These are phyloP conservation scores for Saturnispora ahearnii DNA, from an alignment of 805 yeast species.

Conservation along the genomic window DNA sequence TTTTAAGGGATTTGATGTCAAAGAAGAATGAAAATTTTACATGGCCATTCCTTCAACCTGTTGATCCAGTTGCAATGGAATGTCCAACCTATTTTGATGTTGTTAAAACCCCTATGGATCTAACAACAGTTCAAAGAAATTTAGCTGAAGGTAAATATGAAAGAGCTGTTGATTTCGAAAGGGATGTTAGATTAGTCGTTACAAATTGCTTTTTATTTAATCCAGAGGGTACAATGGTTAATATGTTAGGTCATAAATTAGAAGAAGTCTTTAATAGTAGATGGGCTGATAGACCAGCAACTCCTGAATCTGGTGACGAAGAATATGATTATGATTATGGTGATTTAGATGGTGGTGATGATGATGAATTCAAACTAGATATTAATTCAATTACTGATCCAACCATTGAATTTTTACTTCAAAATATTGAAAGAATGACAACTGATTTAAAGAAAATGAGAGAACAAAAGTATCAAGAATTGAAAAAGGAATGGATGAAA, in stretches of 20 bases:
- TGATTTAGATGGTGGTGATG: conserved; percentile 27
- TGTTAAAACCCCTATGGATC: conserved; percentile 91
- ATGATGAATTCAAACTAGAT: conserved; percentile 49
- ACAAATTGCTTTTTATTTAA: conserved; percentile 85
- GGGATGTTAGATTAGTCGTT: conserved; percentile 76
- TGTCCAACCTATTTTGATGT: conserved; percentile 85
- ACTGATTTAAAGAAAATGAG: conserved; percentile 76
- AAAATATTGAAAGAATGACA: conserved; percentile 78
- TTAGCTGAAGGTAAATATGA: conserved; percentile 81
- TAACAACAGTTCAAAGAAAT: conserved; percentile 74
- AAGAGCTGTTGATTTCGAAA: conserved; percentile 78
- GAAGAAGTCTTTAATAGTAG: conserved; percentile 79
- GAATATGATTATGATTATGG: conserved; percentile 31
- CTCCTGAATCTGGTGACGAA: conserved; percentile 41
- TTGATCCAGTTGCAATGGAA: conserved; percentile 88
- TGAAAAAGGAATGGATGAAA: conserved; percentile 54
- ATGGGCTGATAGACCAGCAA: conserved; percentile 79
- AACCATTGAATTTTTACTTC: conserved; percentile 82
- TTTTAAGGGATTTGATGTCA: conserved; percentile 70
- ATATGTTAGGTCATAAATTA: conserved; percentile 87
- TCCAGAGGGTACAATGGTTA: conserved; percentile 96
- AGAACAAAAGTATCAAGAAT: conserved; percentile 60
- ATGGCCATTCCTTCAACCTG: conserved; percentile 89
- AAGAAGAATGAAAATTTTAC: conserved; percentile 80
- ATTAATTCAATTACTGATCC: conserved; percentile 71